A percentile compares a stretch with the other conserved stretches of the same genome.
These are phyloP conservation scores for Athelia psychrophila DNA, from an alignment of 1,284 basidiomycete species.

Conservation along the genomic window DNA sequence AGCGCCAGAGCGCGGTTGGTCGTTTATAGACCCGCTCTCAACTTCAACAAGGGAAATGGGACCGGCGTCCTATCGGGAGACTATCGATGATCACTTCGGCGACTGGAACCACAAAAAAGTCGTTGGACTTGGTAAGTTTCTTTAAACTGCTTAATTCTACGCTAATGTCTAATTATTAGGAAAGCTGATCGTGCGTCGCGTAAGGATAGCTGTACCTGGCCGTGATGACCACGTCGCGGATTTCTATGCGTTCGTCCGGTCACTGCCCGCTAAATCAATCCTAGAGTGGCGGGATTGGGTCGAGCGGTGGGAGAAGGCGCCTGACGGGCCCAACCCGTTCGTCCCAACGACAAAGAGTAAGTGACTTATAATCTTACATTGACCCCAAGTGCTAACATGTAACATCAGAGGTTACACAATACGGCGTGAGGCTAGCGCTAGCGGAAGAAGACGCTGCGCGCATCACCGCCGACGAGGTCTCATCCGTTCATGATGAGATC, in stretches of 20 bases:
- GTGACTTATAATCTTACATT: neutral
- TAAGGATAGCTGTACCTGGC: neutral
- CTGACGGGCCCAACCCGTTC: slow-evolving; percentile 12
- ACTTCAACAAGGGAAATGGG: slow-evolving; percentile 6
- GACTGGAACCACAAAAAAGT: neutral
- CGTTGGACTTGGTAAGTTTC: neutral
- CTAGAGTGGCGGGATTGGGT: slow-evolving; percentile 9
- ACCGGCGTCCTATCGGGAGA: slow-evolving; percentile 3
- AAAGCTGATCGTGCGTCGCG: neutral
- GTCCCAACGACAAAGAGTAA: slow-evolving; percentile 8
- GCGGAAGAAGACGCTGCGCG: no score
- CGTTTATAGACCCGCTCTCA: slow-evolving; percentile 1
- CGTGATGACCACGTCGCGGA: neutral
- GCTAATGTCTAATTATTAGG: neutral
- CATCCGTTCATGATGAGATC: slow-evolving; percentile 8
- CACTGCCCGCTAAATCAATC: slow-evolving; percentile 3
- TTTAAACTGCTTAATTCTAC: neutral
- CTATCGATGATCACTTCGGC: slow-evolving; percentile 6
- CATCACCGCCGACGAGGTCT: neutral
- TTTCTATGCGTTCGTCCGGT: slow-evolving; percentile 3
- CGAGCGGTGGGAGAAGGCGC: slow-evolving; percentile 8
- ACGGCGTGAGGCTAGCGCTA: no score
- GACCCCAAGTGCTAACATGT: neutral
- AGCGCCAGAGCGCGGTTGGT: slow-evolving; percentile 9
- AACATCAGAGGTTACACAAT: neutral